These are phyloP conservation scores for Pseudonitzschia multistriata DNA, from an alignment of 108 stramenopile species.

Conservation along the genomic window DNA sequence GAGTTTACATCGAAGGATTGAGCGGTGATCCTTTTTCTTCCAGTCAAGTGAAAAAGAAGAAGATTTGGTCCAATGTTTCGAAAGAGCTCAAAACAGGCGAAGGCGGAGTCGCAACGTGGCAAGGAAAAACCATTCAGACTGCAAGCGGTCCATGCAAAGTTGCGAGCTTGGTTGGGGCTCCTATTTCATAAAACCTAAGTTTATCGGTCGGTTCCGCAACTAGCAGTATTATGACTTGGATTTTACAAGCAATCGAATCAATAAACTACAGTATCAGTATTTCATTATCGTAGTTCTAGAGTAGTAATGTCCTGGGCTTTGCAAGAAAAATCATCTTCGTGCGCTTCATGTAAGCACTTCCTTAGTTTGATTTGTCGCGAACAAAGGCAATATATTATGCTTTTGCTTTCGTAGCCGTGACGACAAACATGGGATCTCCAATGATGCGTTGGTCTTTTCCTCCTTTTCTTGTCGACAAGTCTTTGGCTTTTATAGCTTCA, in stretches of 20 bases:
- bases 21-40: conserved; percentile 74
- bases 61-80: conserved; percentile 73
- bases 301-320: too few relatives aligned
- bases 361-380: background rate
- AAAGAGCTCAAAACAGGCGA: conserved; percentile 75
- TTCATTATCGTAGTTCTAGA: too few relatives aligned
- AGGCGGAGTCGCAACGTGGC: conserved; percentile 77
- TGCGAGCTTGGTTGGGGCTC: conserved; percentile 64
- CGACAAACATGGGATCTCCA: conserved; percentile 84
- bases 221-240: too few relatives aligned
- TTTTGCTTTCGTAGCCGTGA: conserved; percentile 52
- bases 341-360: background rate
- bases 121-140: conserved; percentile 72
- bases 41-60: conserved; percentile 87
- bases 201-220: background rate
- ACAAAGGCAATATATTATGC: background rate
- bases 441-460: conserved; percentile 48
- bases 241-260: too few relatives aligned
- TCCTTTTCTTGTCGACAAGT: conserved; percentile 70
- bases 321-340: too few relatives aligned
- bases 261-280: too few relatives aligned
- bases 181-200: conserved; percentile 59
- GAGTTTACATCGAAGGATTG: conserved; percentile 81
- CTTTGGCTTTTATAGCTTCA: conserved; percentile 63
- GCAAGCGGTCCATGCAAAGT: conserved; percentile 72